These are phyloP conservation scores for Amborella trichopoda DNA, from an alignment of 164 flowering plant genomes.

Conservation along the genomic window DNA sequence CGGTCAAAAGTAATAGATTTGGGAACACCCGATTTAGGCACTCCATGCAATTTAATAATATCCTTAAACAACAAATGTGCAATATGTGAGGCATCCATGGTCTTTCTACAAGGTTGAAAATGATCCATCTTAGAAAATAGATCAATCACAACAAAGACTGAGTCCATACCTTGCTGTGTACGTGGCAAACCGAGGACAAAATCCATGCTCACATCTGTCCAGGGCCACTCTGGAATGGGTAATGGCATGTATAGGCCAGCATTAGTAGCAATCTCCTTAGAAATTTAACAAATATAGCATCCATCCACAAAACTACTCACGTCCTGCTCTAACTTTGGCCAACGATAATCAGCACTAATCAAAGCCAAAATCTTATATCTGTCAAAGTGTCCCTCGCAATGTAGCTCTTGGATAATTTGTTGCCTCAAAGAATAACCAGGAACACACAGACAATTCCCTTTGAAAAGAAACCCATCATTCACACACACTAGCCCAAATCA, in stretches of 20 bases:
- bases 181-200: background rate
- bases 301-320: background rate
- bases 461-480: background rate
- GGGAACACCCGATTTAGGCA: background rate
- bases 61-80: background rate
- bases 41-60: background rate
- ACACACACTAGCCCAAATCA: background rate
- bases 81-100: slow-evolving; percentile 1
- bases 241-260: background rate
- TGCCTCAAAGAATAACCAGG: background rate
- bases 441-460: background rate
- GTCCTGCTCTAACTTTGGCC: background rate
- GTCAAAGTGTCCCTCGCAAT: background rate
- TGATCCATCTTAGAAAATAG: background rate
- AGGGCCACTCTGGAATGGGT: background rate
- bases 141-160: slow-evolving; percentile 1
- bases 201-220: slow-evolving; percentile 2
- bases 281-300: background rate
- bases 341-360: background rate
- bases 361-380: background rate
- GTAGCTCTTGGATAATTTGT: background rate
- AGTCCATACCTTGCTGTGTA: background rate
- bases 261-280: background rate
- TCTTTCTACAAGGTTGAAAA: background rate
- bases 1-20: background rate